Evolutionary conservation across 306 rosid genomes (phyloP).

Genomic region (Arachis hypogaea): DNA sequence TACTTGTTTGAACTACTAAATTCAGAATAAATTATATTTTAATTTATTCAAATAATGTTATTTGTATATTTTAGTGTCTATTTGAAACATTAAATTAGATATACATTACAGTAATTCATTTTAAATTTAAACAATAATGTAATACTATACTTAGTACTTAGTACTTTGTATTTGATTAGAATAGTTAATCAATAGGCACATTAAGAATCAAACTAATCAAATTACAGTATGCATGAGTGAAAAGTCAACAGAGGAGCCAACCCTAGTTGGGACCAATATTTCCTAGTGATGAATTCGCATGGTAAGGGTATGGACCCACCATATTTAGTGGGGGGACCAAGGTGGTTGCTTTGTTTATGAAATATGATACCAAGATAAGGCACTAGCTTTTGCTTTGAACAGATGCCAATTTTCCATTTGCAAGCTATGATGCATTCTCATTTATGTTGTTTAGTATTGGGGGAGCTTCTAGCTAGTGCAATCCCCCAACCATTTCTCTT

Average conservation of each 20-base stretch:
- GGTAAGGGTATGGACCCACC: constrained; percentile 34
- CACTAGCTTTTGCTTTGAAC: constrained; percentile 36
- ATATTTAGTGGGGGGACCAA: constrained; percentile 38
- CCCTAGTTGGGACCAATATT: constrained; percentile 22
- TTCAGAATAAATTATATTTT: too few relatives aligned
- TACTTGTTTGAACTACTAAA: neutral
- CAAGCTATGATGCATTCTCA: constrained; percentile 37
- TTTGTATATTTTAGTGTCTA: too few relatives aligned
- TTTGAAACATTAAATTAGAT: too few relatives aligned
- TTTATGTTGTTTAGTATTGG: constrained; percentile 40
- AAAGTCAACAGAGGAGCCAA: too few relatives aligned
- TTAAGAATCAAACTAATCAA: too few relatives aligned
- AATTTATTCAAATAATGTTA: too few relatives aligned
- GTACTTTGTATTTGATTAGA: too few relatives aligned
- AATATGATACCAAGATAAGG: constrained; percentile 42
- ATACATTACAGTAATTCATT: too few relatives aligned
- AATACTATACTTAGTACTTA: too few relatives aligned
- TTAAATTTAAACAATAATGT: too few relatives aligned
- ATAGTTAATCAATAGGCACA: too few relatives aligned
- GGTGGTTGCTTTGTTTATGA: constrained; percentile 32
- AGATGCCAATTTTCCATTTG: constrained; percentile 45
- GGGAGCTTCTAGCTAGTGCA: constrained; percentile 21
- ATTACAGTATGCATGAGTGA: too few relatives aligned
- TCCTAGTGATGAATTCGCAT: constrained; percentile 38
- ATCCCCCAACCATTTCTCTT: constrained; percentile 32